Percentiles rank a stretch among this genome's conserved stretches.
Evolutionary conservation across 208 protist genomes (phyloP).

Genomic region (Borovskyia barvae): DNA sequence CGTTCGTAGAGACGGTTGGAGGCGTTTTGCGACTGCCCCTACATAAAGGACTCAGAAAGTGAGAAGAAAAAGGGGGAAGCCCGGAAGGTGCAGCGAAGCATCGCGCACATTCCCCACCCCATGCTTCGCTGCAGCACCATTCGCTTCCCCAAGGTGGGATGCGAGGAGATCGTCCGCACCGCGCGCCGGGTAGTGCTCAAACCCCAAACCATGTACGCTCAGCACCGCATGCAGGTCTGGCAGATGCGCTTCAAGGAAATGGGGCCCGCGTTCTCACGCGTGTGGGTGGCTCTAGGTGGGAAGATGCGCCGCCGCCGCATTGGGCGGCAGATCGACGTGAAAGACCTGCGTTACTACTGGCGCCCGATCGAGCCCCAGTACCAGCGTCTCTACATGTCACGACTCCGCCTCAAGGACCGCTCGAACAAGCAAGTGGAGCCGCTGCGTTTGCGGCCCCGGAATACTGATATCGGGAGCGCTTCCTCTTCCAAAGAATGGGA

Average conservation of each 20-base stretch:
- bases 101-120: too few relatives aligned
- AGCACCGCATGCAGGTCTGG: conserved; percentile 84
- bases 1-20: too few relatives aligned
- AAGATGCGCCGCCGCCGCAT: conserved; percentile 91
- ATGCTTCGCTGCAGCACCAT: conserved; percentile 62
- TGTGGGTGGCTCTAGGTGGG: conserved; percentile 87
- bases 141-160: conserved; percentile 72
- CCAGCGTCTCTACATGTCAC: conserved; percentile 89
- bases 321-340: conserved; percentile 85
- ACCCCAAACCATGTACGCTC: conserved; percentile 65
- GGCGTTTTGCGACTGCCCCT: too few relatives aligned
- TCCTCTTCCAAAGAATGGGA: conserved; percentile 72
- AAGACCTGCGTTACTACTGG: conserved; percentile 90
- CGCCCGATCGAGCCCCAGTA: conserved; percentile 89
- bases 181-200: conserved; percentile 69
- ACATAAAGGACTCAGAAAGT: too few relatives aligned
- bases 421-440: conserved; percentile 53
- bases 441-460: conserved; percentile 72
- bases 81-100: too few relatives aligned
- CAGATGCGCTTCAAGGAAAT: conserved; percentile 91
- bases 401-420: conserved; percentile 64
- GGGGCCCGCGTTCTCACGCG: conserved; percentile 75
- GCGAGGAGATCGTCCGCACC: conserved; percentile 79
- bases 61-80: too few relatives aligned
- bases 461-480: conserved; percentile 63